Base-by-base conservation (phyloP, 2,329 filamentous ascomycete species). In the Beauveria rudraprayagi region DNA sequence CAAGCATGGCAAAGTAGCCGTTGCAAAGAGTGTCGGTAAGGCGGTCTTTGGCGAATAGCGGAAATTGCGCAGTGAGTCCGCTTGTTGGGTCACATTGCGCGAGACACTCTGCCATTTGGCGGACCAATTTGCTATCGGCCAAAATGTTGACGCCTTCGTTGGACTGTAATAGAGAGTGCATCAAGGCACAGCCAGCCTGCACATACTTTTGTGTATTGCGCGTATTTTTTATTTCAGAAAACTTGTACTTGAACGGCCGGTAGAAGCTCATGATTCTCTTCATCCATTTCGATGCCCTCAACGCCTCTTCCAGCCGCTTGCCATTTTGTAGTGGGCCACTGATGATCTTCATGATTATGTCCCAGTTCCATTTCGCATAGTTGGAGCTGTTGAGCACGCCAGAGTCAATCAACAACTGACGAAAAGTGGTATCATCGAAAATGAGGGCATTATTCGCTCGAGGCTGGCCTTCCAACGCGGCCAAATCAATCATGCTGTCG, bases 361-460 rank as follows among this genome's bases (percentile, higher is more conserved):
- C 91, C 94, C 95, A 99, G 70, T 96, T 93, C 94, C 94, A 99
- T 72, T 99, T 99, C 44, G 86, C 80, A 69, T 90, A 96, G 67
- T 96, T 97, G 64, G 91, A 91, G 63, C 90, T 94, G 64, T 88
- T 90, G 51, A 97, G 78, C 2, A 99, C 91, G 60, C 91, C 87
- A 4, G 91, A 94, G 63, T 97, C 90, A 19, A 92, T 77, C 30
- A 87, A 70, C 3, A 87, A 74, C 68, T 87, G 84, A 22, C 85
- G 80, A 67, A 88, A 88, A 0, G 83, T 83, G 10, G 82, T 80
- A 67, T 88, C 85, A 64, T 88, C 80, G 51, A 81, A 81, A 3
- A 75, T 70, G 3, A 80, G 66, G 5, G 78, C 74, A 26, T 76
- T 73, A 57, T 76, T 78, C 3, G 70, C 64, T 66, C 84, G 86